Base-by-base conservation (phyloP, 2,329 filamentous ascomycete genomes). In the Paracamarosporium sp. region DNA sequence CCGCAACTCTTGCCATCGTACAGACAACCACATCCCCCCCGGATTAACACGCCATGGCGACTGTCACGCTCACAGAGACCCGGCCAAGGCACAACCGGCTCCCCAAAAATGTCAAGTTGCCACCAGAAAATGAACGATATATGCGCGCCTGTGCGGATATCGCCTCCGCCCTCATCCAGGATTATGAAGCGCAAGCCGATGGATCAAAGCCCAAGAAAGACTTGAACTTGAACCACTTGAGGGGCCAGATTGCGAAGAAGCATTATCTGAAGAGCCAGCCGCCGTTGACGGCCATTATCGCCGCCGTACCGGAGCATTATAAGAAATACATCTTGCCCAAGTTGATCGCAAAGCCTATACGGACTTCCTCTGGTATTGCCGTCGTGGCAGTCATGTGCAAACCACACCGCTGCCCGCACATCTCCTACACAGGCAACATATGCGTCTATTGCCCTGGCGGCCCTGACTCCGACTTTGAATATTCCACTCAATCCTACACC, bases 371-470 rank as follows among this genome's bases (percentile, higher is more conserved):
- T 51, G 95, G 95, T 56, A 99, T 99, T 69, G 95, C 95, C 2
- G 95, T 99, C 8, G 95, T 99, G 45, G 95, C 96, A 41, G 96
- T 99, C 66, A 99, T 99, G 95, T 98, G 95, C 85, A 99, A 99
- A 78, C 95, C 95, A 24, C 95, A 99, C 76, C 86, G 95, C 74
- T 99, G 95, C 73, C 95, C 95, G 17, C 95, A 99, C 74, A 99
- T 99, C 68, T 92, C 95, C 11, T 99, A 97, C 77, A 99, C 95
- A 0, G 95, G 95, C 62, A 99, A 99, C 75, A 98, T 99, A 62
- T 99, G 95, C 77, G 95, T 99, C 60, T 99, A 99, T 80, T 99
- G 95, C 73, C 95, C 95, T 9, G 95, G 95, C 65, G 95, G 95
- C 1, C 96, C 96, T 8, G 95, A 99, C 74, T 97, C 93, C 48